A percentile compares a stretch with the other conserved stretches of the same genome.
These are phyloP conservation scores for Microbotryum saponariae DNA, from an alignment of 1,284 basidiomycete genomes.

Conservation along the genomic window DNA sequence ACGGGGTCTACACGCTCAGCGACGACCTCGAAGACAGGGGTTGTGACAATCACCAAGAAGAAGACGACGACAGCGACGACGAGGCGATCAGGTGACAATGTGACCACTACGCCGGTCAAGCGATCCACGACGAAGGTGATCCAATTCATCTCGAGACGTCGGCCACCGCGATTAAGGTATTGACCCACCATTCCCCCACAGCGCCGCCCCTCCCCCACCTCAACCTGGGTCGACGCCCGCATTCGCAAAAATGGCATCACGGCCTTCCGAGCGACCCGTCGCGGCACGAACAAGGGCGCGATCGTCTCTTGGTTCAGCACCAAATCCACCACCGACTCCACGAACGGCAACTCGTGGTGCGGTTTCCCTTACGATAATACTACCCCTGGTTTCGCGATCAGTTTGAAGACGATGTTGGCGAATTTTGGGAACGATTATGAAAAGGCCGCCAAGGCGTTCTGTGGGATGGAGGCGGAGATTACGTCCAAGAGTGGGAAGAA, in stretches of 20 bases:
- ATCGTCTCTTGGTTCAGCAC: slow-evolving; percentile 30
- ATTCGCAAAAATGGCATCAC: background rate
- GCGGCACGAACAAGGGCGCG: background rate
- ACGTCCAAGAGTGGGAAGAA: slow-evolving; percentile 13
- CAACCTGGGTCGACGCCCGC: background rate
- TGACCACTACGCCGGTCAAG: no score
- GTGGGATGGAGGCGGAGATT: slow-evolving; percentile 21
- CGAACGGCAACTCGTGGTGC: slow-evolving; percentile 15
- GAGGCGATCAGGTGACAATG: no score
- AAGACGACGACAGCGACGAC: no score
- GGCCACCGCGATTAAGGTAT: no score
- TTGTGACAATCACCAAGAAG: no score
- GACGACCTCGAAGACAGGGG: background rate
- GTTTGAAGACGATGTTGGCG: slow-evolving; percentile 7
- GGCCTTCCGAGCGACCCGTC: background rate
- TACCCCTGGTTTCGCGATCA: slow-evolving; percentile 11
- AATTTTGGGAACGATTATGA: slow-evolving; percentile 15
- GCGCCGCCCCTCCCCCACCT: no score
- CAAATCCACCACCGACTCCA: slow-evolving; percentile 11
- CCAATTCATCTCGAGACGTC: no score
- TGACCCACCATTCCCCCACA: no score
- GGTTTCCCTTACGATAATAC: background rate
- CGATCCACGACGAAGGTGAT: no score
- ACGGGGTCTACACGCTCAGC: background rate
- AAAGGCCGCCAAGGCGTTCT: slow-evolving; percentile 20